Evolutionary conservation across 75 land plant genomes (phyloP), one percentile per base, ranked within the genome.

Genomic region (Pinus albicaulis): DNA sequence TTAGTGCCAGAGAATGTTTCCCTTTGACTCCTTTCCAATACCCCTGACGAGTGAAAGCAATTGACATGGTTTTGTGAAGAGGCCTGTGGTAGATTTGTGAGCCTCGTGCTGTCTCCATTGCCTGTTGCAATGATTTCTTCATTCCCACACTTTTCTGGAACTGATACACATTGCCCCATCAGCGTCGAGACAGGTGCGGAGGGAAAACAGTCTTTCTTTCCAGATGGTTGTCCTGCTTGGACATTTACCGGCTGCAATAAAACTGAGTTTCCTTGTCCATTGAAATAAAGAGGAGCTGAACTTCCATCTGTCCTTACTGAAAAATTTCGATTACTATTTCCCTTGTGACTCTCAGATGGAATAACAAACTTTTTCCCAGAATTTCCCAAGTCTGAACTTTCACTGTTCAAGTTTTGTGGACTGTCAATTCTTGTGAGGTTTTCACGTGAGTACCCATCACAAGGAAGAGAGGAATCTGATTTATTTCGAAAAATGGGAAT

Each of bases 111-210:
- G 41, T 38, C 17, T 68, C 41, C 41, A n/a, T 68, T 68, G 36
- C 41, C 71, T 68, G 71, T 3, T 68, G 31, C 20, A 68, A 41
- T 68, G 5, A 11, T 68, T 68, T 68, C 48, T 11, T 41, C 52
- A 68, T 20, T 68, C 22, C 71, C 52, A 38, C 71, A n/a, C 36
- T 68, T 68, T 19, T 3, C 52, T 68, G 52, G 71, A 68, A 68
- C 71, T 68, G 71, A 68, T 36, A 68, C 71, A 68, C 71, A 19
- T 68, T 68, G 71, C n/a, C 52, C 71, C 71, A 68, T 68, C 23
- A 38, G 48, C 52, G 52, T 68, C 23, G n/a, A 52, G 7, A 68
- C 71, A 41, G 71, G 71, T 7, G 34, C n/a, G n/a, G 48, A 7
- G n/a, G 71, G 23, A 68, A 68, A 41, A 68, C 22, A 38, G 11